phyloP scores from a whole-genome alignment of 345 rosid genomes.

The Gossypium turneri region DNA sequence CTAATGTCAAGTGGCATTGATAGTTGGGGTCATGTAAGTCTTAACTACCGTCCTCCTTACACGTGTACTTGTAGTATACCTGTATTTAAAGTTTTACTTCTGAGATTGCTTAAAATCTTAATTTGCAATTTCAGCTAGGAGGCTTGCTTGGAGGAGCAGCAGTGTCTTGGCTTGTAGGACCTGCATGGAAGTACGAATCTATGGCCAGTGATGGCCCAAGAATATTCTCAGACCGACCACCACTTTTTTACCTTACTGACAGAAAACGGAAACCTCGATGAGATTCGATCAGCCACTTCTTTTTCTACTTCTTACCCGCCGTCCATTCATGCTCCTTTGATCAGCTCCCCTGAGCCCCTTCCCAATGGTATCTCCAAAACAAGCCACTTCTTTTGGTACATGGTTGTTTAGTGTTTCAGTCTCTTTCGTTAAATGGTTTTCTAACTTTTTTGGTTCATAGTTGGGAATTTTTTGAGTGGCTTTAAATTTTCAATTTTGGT shows the following conservation, averaged over 20 bases:
- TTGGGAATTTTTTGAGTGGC: too few species aligned
- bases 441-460: too few species aligned
- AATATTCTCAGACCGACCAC: slow-evolving; percentile 56
- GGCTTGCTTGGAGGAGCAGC: slow-evolving; percentile 85
- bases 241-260: slow-evolving; percentile 36
- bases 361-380: slow-evolving; percentile 38
- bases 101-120: neutral
- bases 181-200: slow-evolving; percentile 63
- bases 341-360: slow-evolving; percentile 59
- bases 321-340: slow-evolving; percentile 60
- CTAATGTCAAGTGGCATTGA: slow-evolving; percentile 56
- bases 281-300: slow-evolving; percentile 63
- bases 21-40: slow-evolving; percentile 95
- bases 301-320: slow-evolving; percentile 59
- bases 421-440: too few species aligned
- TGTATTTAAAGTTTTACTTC: neutral
- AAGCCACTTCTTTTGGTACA: neutral
- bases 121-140: slow-evolving; percentile 49
- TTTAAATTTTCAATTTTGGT: too few species aligned
- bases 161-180: slow-evolving; percentile 77
- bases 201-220: slow-evolving; percentile 49
- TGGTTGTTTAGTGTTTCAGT: too few species aligned
- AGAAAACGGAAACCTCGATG: slow-evolving; percentile 23
- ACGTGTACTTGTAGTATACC: too few species aligned
- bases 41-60: neutral